Conservation (phyloP, 768 basidiomycete species). For the Hypholoma fasciculare region DNA sequence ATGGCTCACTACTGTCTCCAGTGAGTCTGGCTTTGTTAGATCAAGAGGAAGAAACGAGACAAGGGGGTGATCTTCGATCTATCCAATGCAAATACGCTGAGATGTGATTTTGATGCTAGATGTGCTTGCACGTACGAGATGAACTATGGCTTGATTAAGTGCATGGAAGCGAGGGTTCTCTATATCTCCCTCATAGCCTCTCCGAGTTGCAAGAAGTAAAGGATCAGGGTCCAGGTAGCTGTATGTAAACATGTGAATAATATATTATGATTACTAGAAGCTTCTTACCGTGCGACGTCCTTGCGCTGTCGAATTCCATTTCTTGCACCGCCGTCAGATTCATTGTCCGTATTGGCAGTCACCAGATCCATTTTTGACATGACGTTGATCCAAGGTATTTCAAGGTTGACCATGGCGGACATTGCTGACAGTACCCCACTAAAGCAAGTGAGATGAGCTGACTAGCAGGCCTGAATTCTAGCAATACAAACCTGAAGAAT, state of each 20-base stretch:
- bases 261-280: background rate
- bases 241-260: background rate
- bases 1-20: conserved; percentile 90
- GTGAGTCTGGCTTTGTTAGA: conserved; percentile 84
- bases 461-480: background rate
- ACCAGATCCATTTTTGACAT: conserved; percentile 99
- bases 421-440: conserved; percentile 96
- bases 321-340: conserved; percentile 51
- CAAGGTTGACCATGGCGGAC: conserved; percentile 98
- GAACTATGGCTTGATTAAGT: conserved; percentile 93
- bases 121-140: conserved; percentile 56
- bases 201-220: conserved; percentile 69
- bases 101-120: background rate
- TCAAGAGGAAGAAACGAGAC: conserved; percentile 97
- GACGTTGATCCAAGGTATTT: conserved; percentile 95
- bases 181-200: conserved; percentile 53
- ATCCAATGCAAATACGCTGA: conserved; percentile 3
- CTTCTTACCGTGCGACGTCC: conserved; percentile 78
- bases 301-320: conserved; percentile 73
- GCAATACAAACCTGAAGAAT: conserved; percentile 74
- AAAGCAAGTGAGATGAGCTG: background rate
- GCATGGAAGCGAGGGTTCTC: conserved; percentile 86
- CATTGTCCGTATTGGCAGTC: conserved; percentile 60
- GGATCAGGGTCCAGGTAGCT: conserved; percentile 98
- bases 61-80: conserved; percentile 99